Conservation (phyloP, 2,329 filamentous ascomycete species). For the Fusarium mangiferae region DNA sequence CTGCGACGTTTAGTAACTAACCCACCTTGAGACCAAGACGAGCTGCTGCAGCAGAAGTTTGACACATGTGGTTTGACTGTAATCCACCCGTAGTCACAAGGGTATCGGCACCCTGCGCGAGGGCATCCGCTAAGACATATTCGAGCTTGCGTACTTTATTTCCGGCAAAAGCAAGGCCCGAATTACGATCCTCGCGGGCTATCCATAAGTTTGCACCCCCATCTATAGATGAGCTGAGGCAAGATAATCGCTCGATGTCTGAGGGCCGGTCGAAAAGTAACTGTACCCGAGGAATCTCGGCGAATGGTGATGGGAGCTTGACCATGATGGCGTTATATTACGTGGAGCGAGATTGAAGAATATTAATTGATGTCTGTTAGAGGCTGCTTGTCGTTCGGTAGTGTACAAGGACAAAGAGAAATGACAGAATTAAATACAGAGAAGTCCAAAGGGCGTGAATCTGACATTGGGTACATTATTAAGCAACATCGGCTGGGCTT, state of each 20-base stretch:
- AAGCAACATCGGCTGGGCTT: not conserved
- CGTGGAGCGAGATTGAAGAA: not conserved
- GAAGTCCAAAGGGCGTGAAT: not conserved
- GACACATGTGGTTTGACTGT: constrained; percentile 33
- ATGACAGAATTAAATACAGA: not conserved
- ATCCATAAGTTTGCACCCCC: constrained; percentile 11
- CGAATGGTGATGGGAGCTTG: constrained; percentile 6
- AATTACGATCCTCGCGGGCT: constrained; percentile 25
- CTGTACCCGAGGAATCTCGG: constrained; percentile 19
- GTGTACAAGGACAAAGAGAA: not conserved
- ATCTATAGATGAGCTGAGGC: constrained; percentile 2
- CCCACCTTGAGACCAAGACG: constrained; percentile 20
- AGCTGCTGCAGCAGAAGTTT: constrained; percentile 27
- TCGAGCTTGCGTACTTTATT: constrained; percentile 32
- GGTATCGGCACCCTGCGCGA: constrained; percentile 20
- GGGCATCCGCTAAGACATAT: constrained; percentile 26
- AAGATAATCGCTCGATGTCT: constrained; percentile 22
- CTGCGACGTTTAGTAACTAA: rapidly evolving
- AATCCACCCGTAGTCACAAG: constrained; percentile 26
- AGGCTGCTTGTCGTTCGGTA: no score
- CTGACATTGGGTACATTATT: constrained; percentile 12
- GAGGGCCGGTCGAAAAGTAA: constrained; percentile 19
- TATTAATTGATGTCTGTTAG: not conserved
- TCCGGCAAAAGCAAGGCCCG: constrained; percentile 31
- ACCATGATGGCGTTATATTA: not conserved